Base-by-base conservation (phyloP, 139 green algal species). In the Asterochloris erici region DNA sequence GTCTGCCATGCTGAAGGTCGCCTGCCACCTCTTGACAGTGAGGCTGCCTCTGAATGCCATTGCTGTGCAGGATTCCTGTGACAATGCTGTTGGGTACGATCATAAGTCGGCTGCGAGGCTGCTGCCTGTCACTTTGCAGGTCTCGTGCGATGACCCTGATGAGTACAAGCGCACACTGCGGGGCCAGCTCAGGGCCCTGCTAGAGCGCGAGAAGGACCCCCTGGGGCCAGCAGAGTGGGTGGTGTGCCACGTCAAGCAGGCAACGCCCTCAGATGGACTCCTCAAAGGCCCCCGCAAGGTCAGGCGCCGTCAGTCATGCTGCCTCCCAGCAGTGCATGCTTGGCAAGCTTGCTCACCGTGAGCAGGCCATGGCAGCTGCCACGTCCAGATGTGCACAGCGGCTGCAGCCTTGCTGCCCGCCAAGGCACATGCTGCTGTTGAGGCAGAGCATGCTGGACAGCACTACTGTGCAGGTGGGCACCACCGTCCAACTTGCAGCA, bases 81-180 rank as follows among this genome's bases (percentile, higher is more conserved):
- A 71, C 21, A 71, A 9, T 24, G 21, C 10, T 4, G 9, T 71
- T 4, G 2, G 66, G 19, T 12, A 24, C 4, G 9, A 26, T 9
- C 17, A 9, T 71, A 13, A 9, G 2, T 4, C 66, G 21, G 66
- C 66, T 71, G 66, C 4, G 17, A 2, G 17, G 66, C 10, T 71
- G 19, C 21, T 71, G 66, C 21, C 38, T 54, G 38, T 71, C 19
- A 26, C 10, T 4, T 71, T 27, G 12, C 86, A 94, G 91, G 87
- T 96, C 28, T 89, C 85, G 11, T 91, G 84, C 24, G 84, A 90
- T 9, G 93, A 96, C 66, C 63, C 86, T 21, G 86, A 94, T 21
- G 93, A 97, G n/a, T 97, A 97, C 89, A 94, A 92, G 82, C 70
- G 77, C 12, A 76, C 73, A 68, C 28, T 86, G 38, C 81, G 87